These are phyloP conservation scores for Corylus heterophylla DNA, from an alignment of 306 rosid genomes.

Conservation along the genomic window DNA sequence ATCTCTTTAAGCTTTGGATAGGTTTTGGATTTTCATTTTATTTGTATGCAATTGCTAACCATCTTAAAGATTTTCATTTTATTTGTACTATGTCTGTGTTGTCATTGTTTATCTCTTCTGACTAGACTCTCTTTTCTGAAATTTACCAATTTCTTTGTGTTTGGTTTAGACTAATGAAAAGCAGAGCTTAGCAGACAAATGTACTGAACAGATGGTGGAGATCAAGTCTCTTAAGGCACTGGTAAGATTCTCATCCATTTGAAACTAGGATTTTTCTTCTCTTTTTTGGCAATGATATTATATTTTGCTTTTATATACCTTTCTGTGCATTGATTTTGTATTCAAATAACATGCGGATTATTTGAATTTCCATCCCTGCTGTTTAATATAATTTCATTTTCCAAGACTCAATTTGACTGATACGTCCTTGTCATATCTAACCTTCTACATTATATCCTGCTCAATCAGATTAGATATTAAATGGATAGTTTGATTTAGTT, in stretches of 20 bases:
- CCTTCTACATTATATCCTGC: neutral
- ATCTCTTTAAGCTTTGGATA: too few species aligned
- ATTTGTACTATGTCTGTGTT: neutral
- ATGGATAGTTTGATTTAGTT: neutral
- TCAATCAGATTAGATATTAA: neutral
- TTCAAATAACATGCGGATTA: neutral
- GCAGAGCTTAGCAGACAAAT: conserved; percentile 54
- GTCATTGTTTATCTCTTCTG: conserved; percentile 1
- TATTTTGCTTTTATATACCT: neutral
- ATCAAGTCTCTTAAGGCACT: conserved; percentile 67
- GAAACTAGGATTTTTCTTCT: neutral
- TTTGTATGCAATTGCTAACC: neutral
- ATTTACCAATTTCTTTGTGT: conserved; percentile 29
- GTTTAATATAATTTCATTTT: neutral
- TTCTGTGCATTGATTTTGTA: neutral
- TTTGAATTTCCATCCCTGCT: neutral
- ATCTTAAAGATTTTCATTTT: neutral
- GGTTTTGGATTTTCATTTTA: too few species aligned
- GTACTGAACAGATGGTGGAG: conserved; percentile 65
- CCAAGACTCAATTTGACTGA: neutral
- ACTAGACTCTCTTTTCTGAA: conserved; percentile 13
- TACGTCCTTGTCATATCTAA: neutral
- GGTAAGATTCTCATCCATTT: conserved; percentile 47
- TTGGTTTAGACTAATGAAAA: conserved; percentile 57
- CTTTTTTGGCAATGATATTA: neutral